These are phyloP conservation scores for Raffaelea arxii DNA, from an alignment of 2,329 filamentous ascomycete species.

Conservation along the genomic window DNA sequence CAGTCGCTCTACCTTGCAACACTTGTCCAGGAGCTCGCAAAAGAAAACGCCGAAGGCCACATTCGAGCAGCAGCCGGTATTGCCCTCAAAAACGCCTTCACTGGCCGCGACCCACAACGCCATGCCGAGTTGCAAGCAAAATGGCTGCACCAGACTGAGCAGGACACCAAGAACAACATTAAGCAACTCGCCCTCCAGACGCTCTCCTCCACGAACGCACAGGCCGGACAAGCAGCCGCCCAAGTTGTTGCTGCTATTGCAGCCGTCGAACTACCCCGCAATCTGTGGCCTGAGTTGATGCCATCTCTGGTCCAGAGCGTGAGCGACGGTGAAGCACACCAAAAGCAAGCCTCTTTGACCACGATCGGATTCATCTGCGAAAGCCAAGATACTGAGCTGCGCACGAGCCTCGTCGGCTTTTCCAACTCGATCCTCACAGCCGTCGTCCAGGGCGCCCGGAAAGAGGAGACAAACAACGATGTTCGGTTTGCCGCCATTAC, in stretches of 20 bases:
- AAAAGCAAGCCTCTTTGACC: slow-evolving; percentile 90
- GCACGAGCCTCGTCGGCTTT: slow-evolving; percentile 70
- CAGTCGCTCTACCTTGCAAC: slow-evolving; percentile 89
- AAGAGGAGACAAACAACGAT: slow-evolving; percentile 87
- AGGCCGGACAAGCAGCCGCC: slow-evolving; percentile 80
- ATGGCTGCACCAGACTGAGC: slow-evolving; percentile 79
- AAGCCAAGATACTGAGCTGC: slow-evolving; percentile 78
- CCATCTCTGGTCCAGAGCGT: slow-evolving; percentile 83
- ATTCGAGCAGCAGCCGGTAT: slow-evolving; percentile 93
- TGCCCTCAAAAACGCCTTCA: slow-evolving; percentile 96
- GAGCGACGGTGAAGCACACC: slow-evolving; percentile 71
- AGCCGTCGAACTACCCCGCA: slow-evolving; percentile 83
- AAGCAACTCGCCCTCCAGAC: slow-evolving; percentile 89
- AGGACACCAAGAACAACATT: slow-evolving; percentile 74
- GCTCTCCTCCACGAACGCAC: slow-evolving; percentile 65
- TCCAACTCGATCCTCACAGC: slow-evolving; percentile 97
- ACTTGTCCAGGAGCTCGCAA: slow-evolving; percentile 87
- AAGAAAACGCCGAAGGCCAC: slow-evolving; percentile 71
- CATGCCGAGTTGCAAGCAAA: slow-evolving; percentile 85
- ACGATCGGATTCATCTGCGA: slow-evolving; percentile 99
- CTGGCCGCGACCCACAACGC: slow-evolving; percentile 78
- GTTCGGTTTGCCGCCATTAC: slow-evolving; percentile 89
- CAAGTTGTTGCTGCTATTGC: slow-evolving; percentile 95
- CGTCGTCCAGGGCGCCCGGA: slow-evolving; percentile 92
- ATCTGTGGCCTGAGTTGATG: slow-evolving; percentile 93